Base-by-base conservation (phyloP, 2,329 filamentous ascomycete genomes). In the Ceratocystis alfenasii region DNA sequence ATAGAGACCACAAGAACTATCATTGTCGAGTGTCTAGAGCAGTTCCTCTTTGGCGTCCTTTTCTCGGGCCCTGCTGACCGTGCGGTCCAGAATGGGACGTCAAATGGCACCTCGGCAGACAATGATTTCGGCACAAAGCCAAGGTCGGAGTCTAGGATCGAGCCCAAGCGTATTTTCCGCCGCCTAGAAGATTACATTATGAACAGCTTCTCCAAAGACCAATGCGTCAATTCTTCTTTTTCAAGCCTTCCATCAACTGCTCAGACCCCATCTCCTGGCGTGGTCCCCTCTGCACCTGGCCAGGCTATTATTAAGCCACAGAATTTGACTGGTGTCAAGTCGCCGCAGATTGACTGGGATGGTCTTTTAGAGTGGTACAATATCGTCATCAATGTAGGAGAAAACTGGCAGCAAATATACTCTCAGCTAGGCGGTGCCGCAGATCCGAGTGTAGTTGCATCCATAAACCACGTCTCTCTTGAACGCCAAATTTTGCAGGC, bases 141-240 rank as follows among this genome's bases (percentile, higher is more conserved):
- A 3, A 53, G 28, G 45, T 30, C 55, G 2, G 55, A 59, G 55
- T 36, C 55, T 8, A 36, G 20, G 17, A 60, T 66, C 28, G 57
- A 75, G 73, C 69, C 64, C 69, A 71, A 36, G 20, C 46, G 48
- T 22, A 83, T 93, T 10, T 96, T 96, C 74, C 86, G 83, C 68
- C 80, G 81, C 4, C 73, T 96, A 15, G 90, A 95, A 74, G 87
- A 91, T 68, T 93, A 94, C 72, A 81, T 96, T 50, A 76, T 85
- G 62, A 74, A 76, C 22, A 87, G 83, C 70, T 89, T 95, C 71
- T 81, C 83, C 65, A 85, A 86, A 0, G 85, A 85, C 70, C 81
- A 87, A 64, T 86, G 82, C 69, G 75, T 96, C n/a, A 95, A 94
- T 73, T 79, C 78, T 15, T 92, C 90, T 0, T 96, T 96, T 72